These are phyloP conservation scores for Naganishia antarctica DNA, from an alignment of 768 basidiomycete species.

Conservation along the genomic window DNA sequence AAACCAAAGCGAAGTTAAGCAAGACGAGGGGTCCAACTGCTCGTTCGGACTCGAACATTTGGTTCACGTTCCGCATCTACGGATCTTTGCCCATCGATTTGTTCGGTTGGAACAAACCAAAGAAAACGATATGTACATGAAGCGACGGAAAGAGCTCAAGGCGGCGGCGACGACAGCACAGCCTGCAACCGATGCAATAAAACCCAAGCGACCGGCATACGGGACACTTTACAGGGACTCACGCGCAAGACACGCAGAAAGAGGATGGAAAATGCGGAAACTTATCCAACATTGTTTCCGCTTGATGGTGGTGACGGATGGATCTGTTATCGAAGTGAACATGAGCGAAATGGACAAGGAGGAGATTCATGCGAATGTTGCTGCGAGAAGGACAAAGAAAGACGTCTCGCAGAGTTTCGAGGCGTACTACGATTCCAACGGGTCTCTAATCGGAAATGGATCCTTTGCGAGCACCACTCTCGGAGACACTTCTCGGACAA, in stretches of 20 bases:
- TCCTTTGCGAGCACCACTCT: background rate
- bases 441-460: background rate
- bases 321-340: constrained; percentile 24
- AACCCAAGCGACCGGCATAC: background rate
- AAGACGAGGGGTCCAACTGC: background rate
- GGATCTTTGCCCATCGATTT: constrained; percentile 20
- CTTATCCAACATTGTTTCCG: constrained; percentile 20
- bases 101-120: constrained; percentile 15
- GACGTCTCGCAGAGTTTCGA: background rate
- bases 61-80: constrained; percentile 22
- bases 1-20: background rate
- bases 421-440: constrained; percentile 8
- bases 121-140: constrained; percentile 11
- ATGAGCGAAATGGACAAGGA: constrained; percentile 8
- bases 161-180: background rate
- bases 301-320: constrained; percentile 20
- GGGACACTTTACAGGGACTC: constrained; percentile 1
- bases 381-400: background rate
- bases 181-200: background rate
- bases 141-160: background rate
- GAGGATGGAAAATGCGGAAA: constrained; percentile 26
- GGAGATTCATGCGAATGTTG: constrained; percentile 1
- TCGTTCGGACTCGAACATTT: constrained; percentile 22
- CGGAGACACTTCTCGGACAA: background rate
- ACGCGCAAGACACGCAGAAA: background rate